These are phyloP conservation scores for Medicago ruthenica DNA, from an alignment of 306 rosid species.

Conservation along the genomic window DNA sequence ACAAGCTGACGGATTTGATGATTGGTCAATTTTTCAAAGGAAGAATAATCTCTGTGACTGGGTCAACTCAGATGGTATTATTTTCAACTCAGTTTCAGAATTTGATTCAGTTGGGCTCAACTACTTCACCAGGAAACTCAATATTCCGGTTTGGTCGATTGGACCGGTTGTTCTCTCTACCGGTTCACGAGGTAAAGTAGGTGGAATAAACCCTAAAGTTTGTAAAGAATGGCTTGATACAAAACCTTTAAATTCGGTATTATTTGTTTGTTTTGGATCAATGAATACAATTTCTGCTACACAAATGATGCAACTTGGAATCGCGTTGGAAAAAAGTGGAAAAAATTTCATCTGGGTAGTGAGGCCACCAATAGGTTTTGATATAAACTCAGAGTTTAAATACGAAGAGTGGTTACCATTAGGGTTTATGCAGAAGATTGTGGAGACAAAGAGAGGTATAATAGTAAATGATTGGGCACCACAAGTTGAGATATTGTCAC, in stretches of 20 bases:
- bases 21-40: slow-evolving; percentile 57
- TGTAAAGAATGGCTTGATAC: slow-evolving; percentile 59
- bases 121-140: slow-evolving; percentile 50
- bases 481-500: slow-evolving; percentile 70
- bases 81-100: slow-evolving; percentile 61
- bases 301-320: slow-evolving; percentile 69
- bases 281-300: slow-evolving; percentile 67
- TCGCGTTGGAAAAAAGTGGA: slow-evolving; percentile 56
- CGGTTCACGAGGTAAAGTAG: slow-evolving; percentile 56
- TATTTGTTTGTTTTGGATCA: slow-evolving; percentile 72
- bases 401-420: slow-evolving; percentile 64
- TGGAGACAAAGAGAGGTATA: slow-evolving; percentile 48
- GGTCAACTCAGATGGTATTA: slow-evolving; percentile 58
- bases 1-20: slow-evolving; percentile 63
- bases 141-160: slow-evolving; percentile 56
- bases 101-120: slow-evolving; percentile 56
- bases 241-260: slow-evolving; percentile 60
- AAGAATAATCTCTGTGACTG: slow-evolving; percentile 56
- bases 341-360: slow-evolving; percentile 70
- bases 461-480: slow-evolving; percentile 74
- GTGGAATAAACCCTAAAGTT: slow-evolving; percentile 31
- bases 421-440: slow-evolving; percentile 54
- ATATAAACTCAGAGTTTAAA: slow-evolving; percentile 69
- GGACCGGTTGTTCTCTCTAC: slow-evolving; percentile 58
- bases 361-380: slow-evolving; percentile 68